Conservation (phyloP, 1,284 basidiomycete species). For the Malassezia vespertilionis region DNA sequence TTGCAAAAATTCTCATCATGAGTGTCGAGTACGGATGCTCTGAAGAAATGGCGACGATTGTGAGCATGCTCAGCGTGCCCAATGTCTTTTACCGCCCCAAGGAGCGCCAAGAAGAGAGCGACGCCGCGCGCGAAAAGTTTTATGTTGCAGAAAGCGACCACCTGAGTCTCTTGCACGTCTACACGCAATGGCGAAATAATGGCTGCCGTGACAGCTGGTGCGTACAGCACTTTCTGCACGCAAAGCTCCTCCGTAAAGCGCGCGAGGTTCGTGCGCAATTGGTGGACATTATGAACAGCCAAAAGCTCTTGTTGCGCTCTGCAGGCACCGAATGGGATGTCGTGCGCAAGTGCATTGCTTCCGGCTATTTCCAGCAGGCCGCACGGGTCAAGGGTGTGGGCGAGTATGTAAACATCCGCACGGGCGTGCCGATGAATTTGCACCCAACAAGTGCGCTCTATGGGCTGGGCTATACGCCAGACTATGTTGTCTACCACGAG, state of each 20-base stretch:
- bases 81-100: slow-evolving; percentile 85
- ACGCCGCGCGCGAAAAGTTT: slow-evolving; percentile 93
- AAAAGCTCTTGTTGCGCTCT: slow-evolving; percentile 81
- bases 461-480: slow-evolving; percentile 83
- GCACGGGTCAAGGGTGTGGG: slow-evolving; percentile 96
- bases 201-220: slow-evolving; percentile 83
- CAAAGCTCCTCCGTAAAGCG: slow-evolving; percentile 85
- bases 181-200: slow-evolving; percentile 94
- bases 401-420: slow-evolving; percentile 92
- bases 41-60: slow-evolving; percentile 90
- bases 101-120: slow-evolving; percentile 86
- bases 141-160: slow-evolving; percentile 97
- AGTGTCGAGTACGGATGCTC: slow-evolving; percentile 88
- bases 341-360: slow-evolving; percentile 90
- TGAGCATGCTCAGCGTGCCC: slow-evolving; percentile 95
- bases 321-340: slow-evolving; percentile 92
- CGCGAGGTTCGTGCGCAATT: slow-evolving; percentile 91
- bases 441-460: slow-evolving; percentile 95
- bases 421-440: slow-evolving; percentile 71
- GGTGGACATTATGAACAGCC: slow-evolving; percentile 96
- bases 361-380: slow-evolving; percentile 98
- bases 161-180: slow-evolving; percentile 86
- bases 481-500: slow-evolving; percentile 94
- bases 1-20: slow-evolving; percentile 95
- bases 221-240: slow-evolving; percentile 86